phyloP scores from a whole-genome alignment of 352 stramenopile genomes.

The Phytopythium sindhum region DNA sequence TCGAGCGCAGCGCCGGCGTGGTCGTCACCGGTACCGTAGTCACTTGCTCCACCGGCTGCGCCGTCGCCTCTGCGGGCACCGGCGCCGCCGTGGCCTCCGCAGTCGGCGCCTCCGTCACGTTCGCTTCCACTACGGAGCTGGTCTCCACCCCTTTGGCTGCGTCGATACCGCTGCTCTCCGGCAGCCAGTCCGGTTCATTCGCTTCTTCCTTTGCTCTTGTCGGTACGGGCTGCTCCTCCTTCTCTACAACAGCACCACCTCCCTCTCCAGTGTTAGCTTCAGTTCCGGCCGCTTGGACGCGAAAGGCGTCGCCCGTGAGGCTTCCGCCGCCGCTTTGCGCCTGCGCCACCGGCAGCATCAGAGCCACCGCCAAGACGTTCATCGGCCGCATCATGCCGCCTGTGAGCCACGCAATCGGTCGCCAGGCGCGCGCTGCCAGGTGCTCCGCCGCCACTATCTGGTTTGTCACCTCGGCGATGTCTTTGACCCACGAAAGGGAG shows the following conservation, averaged over 20 bases:
- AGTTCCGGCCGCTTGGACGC: neutral
- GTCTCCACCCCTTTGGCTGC: neutral
- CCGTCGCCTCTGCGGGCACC: neutral
- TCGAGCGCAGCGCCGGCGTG: constrained; percentile 32
- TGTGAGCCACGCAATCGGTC: neutral
- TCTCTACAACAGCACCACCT: neutral
- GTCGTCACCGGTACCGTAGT: constrained; percentile 11
- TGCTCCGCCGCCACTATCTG: too few relatives aligned
- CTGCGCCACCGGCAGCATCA: neutral
- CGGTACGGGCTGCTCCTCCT: neutral
- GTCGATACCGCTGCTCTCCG: neutral
- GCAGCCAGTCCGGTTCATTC: constrained; percentile 7
- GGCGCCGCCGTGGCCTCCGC: constrained; percentile 5
- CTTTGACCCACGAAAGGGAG: neutral
- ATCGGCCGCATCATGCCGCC: neutral
- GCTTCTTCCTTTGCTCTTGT: neutral
- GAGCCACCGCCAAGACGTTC: neutral
- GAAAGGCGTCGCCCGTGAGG: neutral
- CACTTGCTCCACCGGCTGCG: neutral
- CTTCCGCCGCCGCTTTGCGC: neutral
- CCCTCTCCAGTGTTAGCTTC: neutral
- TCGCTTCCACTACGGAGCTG: neutral
- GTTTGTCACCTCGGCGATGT: too few relatives aligned
- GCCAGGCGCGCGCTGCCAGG: neutral
- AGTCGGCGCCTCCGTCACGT: neutral